Conservation (phyloP, 2,329 filamentous ascomycete species). For the Tolypocladium cylindrosporum region DNA sequence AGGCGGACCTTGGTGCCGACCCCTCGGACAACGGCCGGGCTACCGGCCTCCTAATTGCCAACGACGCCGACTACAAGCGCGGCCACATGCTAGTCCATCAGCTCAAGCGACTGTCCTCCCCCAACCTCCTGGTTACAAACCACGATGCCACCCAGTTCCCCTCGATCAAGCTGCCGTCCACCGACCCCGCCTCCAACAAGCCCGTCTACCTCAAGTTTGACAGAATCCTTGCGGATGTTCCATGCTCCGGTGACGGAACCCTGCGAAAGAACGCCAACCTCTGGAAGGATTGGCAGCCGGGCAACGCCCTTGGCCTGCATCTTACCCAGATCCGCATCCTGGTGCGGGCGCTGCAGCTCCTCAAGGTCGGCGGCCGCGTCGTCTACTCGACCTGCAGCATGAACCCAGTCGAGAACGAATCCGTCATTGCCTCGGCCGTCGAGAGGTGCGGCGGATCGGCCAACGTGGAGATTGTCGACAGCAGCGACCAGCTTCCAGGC, state of each 20-base stretch:
- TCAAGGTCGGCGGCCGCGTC: slow-evolving; percentile 87
- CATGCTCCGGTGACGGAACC: slow-evolving; percentile 93
- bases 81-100: slow-evolving; percentile 97
- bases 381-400: slow-evolving; percentile 98
- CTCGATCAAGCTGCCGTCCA: slow-evolving; percentile 69
- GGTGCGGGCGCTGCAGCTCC: slow-evolving; percentile 84
- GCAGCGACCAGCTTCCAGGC: slow-evolving; percentile 63
- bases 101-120: slow-evolving; percentile 91
- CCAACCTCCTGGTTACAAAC: slow-evolving; percentile 94
- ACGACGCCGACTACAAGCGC: slow-evolving; percentile 93
- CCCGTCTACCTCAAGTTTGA: slow-evolving; percentile 88
- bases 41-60: slow-evolving; percentile 86
- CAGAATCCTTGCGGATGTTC: slow-evolving; percentile 90
- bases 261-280: slow-evolving; percentile 85
- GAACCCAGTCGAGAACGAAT: slow-evolving; percentile 97
- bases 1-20: slow-evolving; percentile 46
- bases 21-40: slow-evolving; percentile 71
- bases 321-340: slow-evolving; percentile 82
- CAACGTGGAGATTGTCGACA: slow-evolving; percentile 80
- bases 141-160: slow-evolving; percentile 96
- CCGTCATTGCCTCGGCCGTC: slow-evolving; percentile 80
- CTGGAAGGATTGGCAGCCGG: slow-evolving; percentile 91
- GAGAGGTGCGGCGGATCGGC: slow-evolving; percentile 75
- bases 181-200: slow-evolving; percentile 40
- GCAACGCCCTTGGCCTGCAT: slow-evolving; percentile 79